Conservation (phyloP, 176 grass and related monocot species). For the Triticum timopheevii region DNA sequence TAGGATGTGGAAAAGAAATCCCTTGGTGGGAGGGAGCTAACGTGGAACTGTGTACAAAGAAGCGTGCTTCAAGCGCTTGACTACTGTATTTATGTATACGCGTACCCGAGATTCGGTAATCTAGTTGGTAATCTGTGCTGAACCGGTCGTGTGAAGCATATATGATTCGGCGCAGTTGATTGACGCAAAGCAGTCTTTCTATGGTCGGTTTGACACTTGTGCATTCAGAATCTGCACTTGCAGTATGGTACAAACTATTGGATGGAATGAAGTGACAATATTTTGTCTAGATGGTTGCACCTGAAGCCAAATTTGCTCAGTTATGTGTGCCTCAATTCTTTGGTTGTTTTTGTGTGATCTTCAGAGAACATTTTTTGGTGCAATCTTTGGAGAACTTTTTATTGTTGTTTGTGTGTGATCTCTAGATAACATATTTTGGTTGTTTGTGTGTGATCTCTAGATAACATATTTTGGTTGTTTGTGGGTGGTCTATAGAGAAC, state of each 20-base stretch:
- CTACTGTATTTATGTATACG: not conserved
- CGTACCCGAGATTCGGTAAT: not conserved
- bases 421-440: too few species aligned
- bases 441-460: too few species aligned
- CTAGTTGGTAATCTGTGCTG: not conserved
- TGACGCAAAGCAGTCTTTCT: not conserved
- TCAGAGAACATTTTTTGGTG: too few species aligned
- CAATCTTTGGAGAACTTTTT: too few species aligned
- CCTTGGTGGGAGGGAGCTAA: not conserved
- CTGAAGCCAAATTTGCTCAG: not conserved
- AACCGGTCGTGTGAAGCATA: not conserved
- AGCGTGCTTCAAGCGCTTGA: not conserved
- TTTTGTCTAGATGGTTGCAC: not conserved
- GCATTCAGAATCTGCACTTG: not conserved
- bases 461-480: too few species aligned
- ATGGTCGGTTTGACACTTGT: too few species aligned
- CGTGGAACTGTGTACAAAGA: constrained; percentile 13
- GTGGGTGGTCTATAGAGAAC: not conserved
- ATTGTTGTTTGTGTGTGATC: too few species aligned
- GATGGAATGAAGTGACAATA: not conserved
- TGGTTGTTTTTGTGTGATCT: too few species aligned
- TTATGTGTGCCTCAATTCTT: not conserved
- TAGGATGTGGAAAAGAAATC: not conserved
- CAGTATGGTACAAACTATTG: not conserved
- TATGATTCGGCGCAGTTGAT: not conserved